phyloP scores from a whole-genome alignment of 1,284 basidiomycete genomes.

The Megacollybia platyphylla region DNA sequence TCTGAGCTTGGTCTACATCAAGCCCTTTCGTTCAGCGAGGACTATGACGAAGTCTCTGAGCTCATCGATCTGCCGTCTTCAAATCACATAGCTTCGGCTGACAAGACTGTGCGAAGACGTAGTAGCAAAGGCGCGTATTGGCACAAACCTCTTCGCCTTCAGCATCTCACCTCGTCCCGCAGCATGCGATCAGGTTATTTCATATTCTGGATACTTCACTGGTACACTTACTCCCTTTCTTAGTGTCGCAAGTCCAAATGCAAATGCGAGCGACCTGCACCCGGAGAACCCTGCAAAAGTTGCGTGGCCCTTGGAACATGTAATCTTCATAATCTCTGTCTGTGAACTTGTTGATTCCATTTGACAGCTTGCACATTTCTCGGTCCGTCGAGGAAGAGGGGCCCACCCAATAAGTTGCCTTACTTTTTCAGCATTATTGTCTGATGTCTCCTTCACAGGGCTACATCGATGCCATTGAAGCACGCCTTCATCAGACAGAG shows the following conservation, averaged over 20 bases:
- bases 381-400: conserved; percentile 71
- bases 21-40: conserved; percentile 32
- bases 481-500: conserved; percentile 77
- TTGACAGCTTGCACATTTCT: conserved; percentile 64
- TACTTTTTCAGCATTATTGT: no score
- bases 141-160: conserved; percentile 1
- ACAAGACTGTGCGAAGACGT: conserved; percentile 40
- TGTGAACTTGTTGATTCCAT: conserved; percentile 3
- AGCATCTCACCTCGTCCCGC: conserved; percentile 5
- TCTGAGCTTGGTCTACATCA: conserved; percentile 10
- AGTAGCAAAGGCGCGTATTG: conserved; percentile 52
- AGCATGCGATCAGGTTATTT: conserved; percentile 1
- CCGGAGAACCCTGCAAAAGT: conserved; percentile 49
- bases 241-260: conserved; percentile 75
- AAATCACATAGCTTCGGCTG: conserved; percentile 13
- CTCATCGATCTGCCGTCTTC: conserved; percentile 22
- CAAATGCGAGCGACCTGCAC: conserved; percentile 54
- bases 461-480: conserved; percentile 86
- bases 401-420: conserved; percentile 35
- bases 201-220: conserved; percentile 21
- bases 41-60: conserved; percentile 36
- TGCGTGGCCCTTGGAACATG: conserved; percentile 60
- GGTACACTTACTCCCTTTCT: conserved; percentile 30
- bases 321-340: conserved; percentile 20
- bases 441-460: conserved; percentile 33